Evolutionary conservation across 306 rosid species (phyloP).

Genomic region (Dryas drummondii): DNA sequence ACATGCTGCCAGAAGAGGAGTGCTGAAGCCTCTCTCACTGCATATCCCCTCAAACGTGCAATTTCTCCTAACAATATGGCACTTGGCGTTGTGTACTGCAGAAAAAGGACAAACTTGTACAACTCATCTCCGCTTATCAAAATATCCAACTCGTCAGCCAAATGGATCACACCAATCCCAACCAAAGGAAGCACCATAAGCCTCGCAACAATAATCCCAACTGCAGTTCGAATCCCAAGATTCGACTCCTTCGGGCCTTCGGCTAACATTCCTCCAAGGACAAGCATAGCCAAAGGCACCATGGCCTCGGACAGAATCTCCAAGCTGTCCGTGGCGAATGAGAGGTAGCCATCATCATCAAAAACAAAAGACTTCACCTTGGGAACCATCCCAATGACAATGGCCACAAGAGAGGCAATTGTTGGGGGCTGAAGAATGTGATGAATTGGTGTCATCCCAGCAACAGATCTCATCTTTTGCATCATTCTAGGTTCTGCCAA

Average conservation of each 20-base stretch:
- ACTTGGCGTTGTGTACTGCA: conserved; percentile 86
- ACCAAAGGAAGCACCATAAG: conserved; percentile 75
- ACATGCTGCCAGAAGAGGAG: conserved; percentile 86
- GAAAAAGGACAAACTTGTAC: conserved; percentile 66
- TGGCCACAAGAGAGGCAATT: conserved; percentile 73
- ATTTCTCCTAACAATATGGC: conserved; percentile 90
- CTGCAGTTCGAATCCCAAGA: conserved; percentile 68
- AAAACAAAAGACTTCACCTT: conserved; percentile 57
- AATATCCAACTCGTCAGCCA: conserved; percentile 53
- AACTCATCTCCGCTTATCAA: conserved; percentile 51
- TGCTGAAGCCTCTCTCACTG: conserved; percentile 83
- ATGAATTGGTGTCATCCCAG: conserved; percentile 69
- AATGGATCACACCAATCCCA: conserved; percentile 63
- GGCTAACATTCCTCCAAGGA: conserved; percentile 88
- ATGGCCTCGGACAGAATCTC: conserved; percentile 65
- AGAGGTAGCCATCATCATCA: conserved; percentile 50
- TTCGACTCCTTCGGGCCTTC: conserved; percentile 78
- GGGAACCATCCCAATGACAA: conserved; percentile 66
- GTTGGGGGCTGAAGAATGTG: conserved; percentile 86
- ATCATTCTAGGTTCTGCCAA: conserved; percentile 81
- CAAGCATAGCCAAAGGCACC: conserved; percentile 87
- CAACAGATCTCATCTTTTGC: conserved; percentile 66
- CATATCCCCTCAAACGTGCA: conserved; percentile 83
- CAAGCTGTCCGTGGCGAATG: conserved; percentile 66
- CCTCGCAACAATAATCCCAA: conserved; percentile 73